phyloP scores from a whole-genome alignment of 1,284 basidiomycete genomes.

The Amylostereum areolatum region DNA sequence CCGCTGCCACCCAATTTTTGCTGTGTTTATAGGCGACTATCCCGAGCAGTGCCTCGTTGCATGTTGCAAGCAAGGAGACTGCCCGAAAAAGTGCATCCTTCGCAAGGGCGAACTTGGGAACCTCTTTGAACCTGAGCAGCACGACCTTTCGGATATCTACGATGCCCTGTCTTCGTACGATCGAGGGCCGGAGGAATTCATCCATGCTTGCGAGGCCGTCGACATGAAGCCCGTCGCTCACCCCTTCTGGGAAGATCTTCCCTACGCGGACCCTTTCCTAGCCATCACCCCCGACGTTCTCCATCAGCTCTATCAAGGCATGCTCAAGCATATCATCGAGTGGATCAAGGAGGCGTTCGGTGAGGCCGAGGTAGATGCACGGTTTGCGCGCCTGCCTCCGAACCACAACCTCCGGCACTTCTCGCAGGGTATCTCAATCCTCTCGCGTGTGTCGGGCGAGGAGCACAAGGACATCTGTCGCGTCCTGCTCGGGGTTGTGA shows the following conservation, averaged over 20 bases:
- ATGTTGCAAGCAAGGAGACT: neutral
- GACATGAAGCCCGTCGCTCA: conserved; percentile 1
- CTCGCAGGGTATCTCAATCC: conserved; percentile 19
- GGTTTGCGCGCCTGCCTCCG: neutral
- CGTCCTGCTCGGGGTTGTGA: neutral
- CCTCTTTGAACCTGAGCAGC: neutral
- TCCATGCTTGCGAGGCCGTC: neutral
- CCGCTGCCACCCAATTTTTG: neutral
- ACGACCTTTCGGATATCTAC: neutral
- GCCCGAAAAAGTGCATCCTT: neutral
- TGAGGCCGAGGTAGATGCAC: neutral
- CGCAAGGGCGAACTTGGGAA: neutral
- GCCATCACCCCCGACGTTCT: conserved; percentile 29
- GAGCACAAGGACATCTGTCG: conserved; percentile 13
- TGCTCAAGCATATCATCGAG: conserved; percentile 6
- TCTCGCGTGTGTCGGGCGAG: conserved; percentile 5
- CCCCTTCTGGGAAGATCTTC: conserved; percentile 29
- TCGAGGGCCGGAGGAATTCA: neutral
- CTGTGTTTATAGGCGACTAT: neutral
- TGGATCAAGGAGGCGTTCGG: conserved; percentile 6
- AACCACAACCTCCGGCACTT: conserved; percentile 5
- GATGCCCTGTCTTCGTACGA: neutral
- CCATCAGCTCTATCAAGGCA: conserved; percentile 26
- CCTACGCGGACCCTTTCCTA: conserved; percentile 21
- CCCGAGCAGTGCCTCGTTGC: conserved; percentile 2